Evolutionary conservation across 164 flowering plant species (phyloP), one percentile per base, ranked within the genome.

Genomic region (Houttuynia cordata): DNA sequence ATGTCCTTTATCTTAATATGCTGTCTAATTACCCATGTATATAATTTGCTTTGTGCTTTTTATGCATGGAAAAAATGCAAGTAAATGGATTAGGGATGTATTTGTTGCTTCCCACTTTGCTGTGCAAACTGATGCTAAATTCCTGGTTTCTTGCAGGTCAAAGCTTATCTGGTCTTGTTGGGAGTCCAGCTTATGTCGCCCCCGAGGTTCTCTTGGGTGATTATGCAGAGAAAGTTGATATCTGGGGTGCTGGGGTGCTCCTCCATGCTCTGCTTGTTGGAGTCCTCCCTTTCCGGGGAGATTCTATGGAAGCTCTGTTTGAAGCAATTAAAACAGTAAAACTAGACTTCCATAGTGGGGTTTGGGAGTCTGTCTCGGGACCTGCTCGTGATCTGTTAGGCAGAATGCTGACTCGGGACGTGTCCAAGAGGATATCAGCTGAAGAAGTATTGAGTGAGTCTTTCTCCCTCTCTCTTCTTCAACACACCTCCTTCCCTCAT

Each of bases 191-290:
- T 37, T 93, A 93, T 75, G 89, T 93, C 63, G 99, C 97, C 18
- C 99, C 99, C 7, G 99, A 93, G 71, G 97, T 93, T 70, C 67
- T 93, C 61, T 52, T 56, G 12, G 99, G 97, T 17, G 73, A 87
- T 61, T 93, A 93, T 68, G 76, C 89, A 1, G 95, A 88, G 79
- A 93, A 90, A 74, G 96, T 83, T 57, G 99, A 93, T 72, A 81
- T 90, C 18, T 93, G 99, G 97, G 78, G 96, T 81, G 97, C 95
- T 57, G 99, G 99, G 62, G 88, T 93, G 18, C 93, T 93, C 53
- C 77, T 93, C 24, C 87, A 93, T 70, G 92, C 85, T 10, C 96
- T 93, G 25, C 75, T 93, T 73, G 78, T 78, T 61, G 95, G 95
- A 53, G 34, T 53, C 40, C 96, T 90, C 22, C 99, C 99, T 19